phyloP scores from a whole-genome alignment of 768 basidiomycete species.

The Rubroboletus satanas region DNA sequence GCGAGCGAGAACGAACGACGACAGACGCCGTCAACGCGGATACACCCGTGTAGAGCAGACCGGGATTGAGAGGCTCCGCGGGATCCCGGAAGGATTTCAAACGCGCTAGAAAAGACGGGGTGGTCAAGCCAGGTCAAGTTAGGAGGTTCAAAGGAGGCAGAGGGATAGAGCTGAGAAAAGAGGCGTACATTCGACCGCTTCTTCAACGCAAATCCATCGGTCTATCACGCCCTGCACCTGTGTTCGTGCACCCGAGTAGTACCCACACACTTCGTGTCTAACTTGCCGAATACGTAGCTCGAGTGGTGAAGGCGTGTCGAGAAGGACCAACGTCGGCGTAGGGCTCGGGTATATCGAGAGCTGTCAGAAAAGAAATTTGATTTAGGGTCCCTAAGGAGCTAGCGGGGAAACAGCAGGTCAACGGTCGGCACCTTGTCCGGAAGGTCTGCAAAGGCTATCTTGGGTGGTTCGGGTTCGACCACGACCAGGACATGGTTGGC shows the following conservation, averaged over 20 bases:
- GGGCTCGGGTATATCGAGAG: slow-evolving; percentile 77
- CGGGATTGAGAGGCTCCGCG: slow-evolving; percentile 81
- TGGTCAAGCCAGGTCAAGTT: background rate
- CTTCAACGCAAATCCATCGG: slow-evolving; percentile 83
- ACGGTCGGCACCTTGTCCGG: slow-evolving; percentile 25
- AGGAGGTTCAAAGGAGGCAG: background rate
- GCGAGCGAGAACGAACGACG: slow-evolving; percentile 69
- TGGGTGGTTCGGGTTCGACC: slow-evolving; percentile 12
- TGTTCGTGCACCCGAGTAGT: slow-evolving; percentile 54
- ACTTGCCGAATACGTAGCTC: slow-evolving; percentile 72
- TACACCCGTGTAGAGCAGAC: slow-evolving; percentile 86
- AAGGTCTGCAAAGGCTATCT: slow-evolving; percentile 14
- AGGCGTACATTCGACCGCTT: slow-evolving; percentile 76
- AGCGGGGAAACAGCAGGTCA: background rate
- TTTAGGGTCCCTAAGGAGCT: background rate
- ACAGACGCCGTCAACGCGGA: slow-evolving; percentile 87
- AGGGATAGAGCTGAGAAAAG: background rate
- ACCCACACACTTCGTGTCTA: slow-evolving; percentile 55
- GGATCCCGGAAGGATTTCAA: slow-evolving; percentile 79
- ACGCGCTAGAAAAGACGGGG: slow-evolving; percentile 47
- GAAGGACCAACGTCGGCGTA: slow-evolving; percentile 60
- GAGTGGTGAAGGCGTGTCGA: slow-evolving; percentile 70
- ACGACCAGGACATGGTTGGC: background rate
- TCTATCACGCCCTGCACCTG: slow-evolving; percentile 71
- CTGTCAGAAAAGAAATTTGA: slow-evolving; percentile 36